These are phyloP conservation scores for Daldinia bambusicola DNA, from an alignment of 495 filamentous ascomycete genomes.

Conservation along the genomic window DNA sequence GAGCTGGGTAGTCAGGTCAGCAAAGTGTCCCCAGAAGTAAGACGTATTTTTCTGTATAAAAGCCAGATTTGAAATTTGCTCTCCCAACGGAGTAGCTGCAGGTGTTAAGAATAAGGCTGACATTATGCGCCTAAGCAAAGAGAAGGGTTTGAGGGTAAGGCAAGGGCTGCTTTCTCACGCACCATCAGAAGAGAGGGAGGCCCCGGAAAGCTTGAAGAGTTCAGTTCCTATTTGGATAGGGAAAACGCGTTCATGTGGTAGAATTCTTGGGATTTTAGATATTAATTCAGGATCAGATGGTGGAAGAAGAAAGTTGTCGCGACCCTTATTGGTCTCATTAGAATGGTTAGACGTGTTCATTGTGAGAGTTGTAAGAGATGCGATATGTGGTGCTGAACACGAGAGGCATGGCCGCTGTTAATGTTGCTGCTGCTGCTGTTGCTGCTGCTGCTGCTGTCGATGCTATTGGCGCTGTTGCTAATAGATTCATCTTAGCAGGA, in stretches of 20 bases:
- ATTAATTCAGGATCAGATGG: conserved; percentile 48
- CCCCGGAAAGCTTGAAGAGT: conserved; percentile 92
- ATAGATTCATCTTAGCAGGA: conserved; percentile 41
- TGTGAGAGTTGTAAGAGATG: conserved; percentile 21
- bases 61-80: background rate
- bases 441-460: background rate
- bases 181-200: conserved; percentile 96
- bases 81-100: background rate
- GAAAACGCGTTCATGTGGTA: conserved; percentile 78
- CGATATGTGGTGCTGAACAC: conserved; percentile 22
- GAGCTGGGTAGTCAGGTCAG: conserved; percentile 68
- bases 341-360: conserved; percentile 42
- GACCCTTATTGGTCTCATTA: conserved; percentile 46
- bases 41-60: background rate
- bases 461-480: conserved; percentile 6
- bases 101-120: conserved; percentile 23
- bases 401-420: conserved; percentile 32
- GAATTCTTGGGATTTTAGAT: conserved; percentile 65
- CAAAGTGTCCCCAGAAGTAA: conserved; percentile 2
- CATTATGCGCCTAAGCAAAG: conserved; percentile 24
- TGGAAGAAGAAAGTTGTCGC: conserved; percentile 40
- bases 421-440: background rate
- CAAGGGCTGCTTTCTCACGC: conserved; percentile 53
- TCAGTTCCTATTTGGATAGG: conserved; percentile 94
- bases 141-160: conserved; percentile 1